Base-by-base conservation (phyloP, 2,329 filamentous ascomycete genomes). In the Raffaelea albimanens region DNA sequence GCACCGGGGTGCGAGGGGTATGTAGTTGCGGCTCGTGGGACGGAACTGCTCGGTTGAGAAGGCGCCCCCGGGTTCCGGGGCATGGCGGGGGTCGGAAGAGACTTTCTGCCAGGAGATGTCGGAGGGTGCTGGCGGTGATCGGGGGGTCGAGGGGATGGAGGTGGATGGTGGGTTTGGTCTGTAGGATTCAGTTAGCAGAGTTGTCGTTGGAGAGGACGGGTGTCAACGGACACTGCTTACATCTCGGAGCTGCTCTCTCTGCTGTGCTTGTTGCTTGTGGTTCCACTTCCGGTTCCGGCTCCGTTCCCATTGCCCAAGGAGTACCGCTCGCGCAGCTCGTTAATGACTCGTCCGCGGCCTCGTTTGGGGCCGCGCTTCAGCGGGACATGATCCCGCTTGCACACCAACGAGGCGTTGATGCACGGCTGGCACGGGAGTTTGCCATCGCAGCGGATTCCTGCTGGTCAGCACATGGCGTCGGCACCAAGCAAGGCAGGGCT, bases 281-380 rank as follows among this genome's bases (percentile, higher is more conserved):
- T n/a, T n/a, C n/a, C n/a, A n/a, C n/a, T n/a, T n/a, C n/a, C n/a
- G n/a, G n/a, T n/a, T n/a, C n/a, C n/a, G 7, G 25, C 25, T 7
- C 25, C 13, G 55, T 45, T 36, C 10, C 43, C 48, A 61, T 67
- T 60, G 65, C 63, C 52, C 11, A 55, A 21, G 19, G 51, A 47
- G 39, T 49, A 60, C 77, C 67, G 68, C 61, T 62, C 45, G 61
- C 78, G 69, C 20, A 83, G 64, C 62, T 80, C 76, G 51, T 78
- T 78, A 49, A 83, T 78, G 38, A 83, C 76, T 54, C 79, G 76
- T 31, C 78, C 78, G 50, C 76, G 71, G 44, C 75, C 78, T 23
- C 75, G 74, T 57, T 82, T 83, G 13, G 78, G 78, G 2, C 78
- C 78, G 55, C 80, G 75, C 61, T 80, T 81, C 60, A 78, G 75